Evolutionary conservation across 2,329 filamentous ascomycete species (phyloP).

Genomic region (Claviceps quebecensis): DNA sequence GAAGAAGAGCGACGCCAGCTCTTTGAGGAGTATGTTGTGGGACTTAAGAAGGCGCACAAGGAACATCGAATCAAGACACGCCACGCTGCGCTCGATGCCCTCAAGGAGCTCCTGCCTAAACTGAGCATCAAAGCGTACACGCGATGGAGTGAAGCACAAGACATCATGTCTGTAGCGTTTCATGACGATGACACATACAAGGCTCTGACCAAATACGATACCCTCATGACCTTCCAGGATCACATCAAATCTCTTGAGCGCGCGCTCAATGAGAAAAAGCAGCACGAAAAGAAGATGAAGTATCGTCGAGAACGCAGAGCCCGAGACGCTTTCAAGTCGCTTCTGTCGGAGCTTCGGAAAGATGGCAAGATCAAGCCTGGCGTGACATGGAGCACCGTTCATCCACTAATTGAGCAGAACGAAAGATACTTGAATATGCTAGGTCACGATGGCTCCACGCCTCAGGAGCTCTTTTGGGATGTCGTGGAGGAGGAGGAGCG

Average conservation of each 20-base stretch:
- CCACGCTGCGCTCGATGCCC: constrained; percentile 71
- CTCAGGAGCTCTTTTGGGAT: constrained; percentile 93
- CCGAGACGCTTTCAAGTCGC: constrained; percentile 62
- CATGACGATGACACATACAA: constrained; percentile 75
- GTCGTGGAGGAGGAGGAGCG: constrained; percentile 86
- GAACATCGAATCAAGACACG: constrained; percentile 61
- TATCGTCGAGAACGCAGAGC: constrained; percentile 72
- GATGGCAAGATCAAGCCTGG: constrained; percentile 78
- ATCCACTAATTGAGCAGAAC: constrained; percentile 63
- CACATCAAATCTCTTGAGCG: constrained; percentile 90
- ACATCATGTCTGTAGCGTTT: constrained; percentile 65
- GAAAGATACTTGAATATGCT: constrained; percentile 71
- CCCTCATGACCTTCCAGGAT: constrained; percentile 84
- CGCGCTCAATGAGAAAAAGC: constrained; percentile 77
- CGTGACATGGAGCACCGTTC: constrained; percentile 76
- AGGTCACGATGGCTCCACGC: constrained; percentile 70
- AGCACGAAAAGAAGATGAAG: constrained; percentile 73
- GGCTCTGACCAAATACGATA: constrained; percentile 72
- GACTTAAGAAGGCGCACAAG: constrained; percentile 66
- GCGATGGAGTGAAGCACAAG: constrained; percentile 82
- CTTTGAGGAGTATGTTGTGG: constrained; percentile 83
- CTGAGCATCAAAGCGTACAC: constrained; percentile 86
- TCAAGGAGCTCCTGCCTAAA: constrained; percentile 62
- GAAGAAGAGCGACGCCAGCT: constrained; percentile 79
- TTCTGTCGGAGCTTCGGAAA: constrained; percentile 61